These are phyloP conservation scores for Neurospora sp. DNA, from an alignment of 495 filamentous ascomycete genomes.

Conservation along the genomic window DNA sequence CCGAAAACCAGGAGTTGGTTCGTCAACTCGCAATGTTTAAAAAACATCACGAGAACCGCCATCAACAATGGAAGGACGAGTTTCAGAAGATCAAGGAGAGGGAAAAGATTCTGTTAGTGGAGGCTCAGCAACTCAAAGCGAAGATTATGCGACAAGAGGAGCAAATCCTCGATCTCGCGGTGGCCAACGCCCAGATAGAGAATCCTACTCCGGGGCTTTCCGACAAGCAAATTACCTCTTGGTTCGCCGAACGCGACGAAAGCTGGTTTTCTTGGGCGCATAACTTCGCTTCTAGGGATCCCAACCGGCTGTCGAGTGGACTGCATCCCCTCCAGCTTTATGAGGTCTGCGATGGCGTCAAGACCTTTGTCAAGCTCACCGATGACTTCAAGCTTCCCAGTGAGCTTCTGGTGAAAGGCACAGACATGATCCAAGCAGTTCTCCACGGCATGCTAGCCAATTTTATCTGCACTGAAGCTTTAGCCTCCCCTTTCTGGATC, in stretches of 20 bases:
- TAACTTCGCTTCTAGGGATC: neutral
- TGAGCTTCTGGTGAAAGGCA: neutral
- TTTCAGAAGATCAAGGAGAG: neutral
- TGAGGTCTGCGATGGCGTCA: constrained; percentile 3
- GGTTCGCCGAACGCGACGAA: constrained; percentile 6
- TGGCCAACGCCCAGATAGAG: neutral
- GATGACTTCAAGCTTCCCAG: neutral
- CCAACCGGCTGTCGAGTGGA: neutral
- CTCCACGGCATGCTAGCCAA: constrained; percentile 7
- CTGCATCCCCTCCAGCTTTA: constrained; percentile 8
- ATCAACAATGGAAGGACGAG: neutral
- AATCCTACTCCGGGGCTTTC: neutral
- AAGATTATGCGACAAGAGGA: neutral
- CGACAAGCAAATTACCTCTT: neutral
- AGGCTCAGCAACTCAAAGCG: constrained; percentile 4
- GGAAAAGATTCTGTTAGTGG: neutral
- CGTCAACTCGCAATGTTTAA: neutral
- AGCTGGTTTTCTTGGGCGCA: neutral
- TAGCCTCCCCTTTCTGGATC: constrained; percentile 8
- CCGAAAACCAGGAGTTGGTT: constrained; percentile 9
- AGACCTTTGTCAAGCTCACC: constrained; percentile 4
- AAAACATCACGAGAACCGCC: neutral
- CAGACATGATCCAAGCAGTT: neutral
- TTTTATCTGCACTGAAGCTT: constrained; percentile 10
- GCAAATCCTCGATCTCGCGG: neutral